These are phyloP conservation scores for Huntiella savannae DNA, from an alignment of 2,329 filamentous ascomycete genomes.

Conservation along the genomic window DNA sequence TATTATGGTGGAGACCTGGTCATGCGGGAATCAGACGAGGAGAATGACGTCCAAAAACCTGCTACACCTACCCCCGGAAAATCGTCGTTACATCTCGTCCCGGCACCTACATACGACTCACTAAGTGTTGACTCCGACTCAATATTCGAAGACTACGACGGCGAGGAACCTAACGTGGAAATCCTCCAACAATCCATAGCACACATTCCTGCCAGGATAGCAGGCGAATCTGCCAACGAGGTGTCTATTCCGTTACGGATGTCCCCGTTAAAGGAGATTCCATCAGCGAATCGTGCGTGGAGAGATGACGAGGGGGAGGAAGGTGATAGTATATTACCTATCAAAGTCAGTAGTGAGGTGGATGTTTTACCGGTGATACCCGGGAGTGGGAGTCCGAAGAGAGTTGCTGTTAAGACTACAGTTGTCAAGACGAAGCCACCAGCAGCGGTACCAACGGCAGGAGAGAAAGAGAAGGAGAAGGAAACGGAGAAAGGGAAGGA, in stretches of 20 bases:
- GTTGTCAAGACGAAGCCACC: conserved; percentile 6
- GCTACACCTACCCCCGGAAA: conserved; percentile 1
- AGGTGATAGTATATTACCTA: conserved; percentile 7
- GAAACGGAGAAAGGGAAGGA: no score
- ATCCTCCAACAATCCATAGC: conserved; percentile 26
- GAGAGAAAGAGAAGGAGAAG: neutral
- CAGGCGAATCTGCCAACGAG: conserved; percentile 21
- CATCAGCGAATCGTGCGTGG: conserved; percentile 25
- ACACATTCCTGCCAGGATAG: conserved; percentile 9
- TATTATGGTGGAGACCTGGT: neutral
- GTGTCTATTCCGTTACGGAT: conserved; percentile 24
- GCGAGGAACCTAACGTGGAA: conserved; percentile 26
- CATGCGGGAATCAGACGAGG: conserved; percentile 14
- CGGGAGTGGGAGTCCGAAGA: neutral
- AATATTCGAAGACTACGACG: conserved; percentile 22
- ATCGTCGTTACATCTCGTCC: conserved; percentile 7
- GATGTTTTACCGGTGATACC: neutral
- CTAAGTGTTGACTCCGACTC: conserved; percentile 19
- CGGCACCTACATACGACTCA: conserved; percentile 14
- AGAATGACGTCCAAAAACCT: conserved; percentile 12
- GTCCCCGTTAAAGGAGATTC: conserved; percentile 33
- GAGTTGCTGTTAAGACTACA: conserved; percentile 3
- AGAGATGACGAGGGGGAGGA: conserved; percentile 7
- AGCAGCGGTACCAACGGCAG: neutral
- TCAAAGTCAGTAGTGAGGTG: conserved; percentile 7